Base-by-base conservation (phyloP, 306 rosid species). In the Morella rubra region DNA sequence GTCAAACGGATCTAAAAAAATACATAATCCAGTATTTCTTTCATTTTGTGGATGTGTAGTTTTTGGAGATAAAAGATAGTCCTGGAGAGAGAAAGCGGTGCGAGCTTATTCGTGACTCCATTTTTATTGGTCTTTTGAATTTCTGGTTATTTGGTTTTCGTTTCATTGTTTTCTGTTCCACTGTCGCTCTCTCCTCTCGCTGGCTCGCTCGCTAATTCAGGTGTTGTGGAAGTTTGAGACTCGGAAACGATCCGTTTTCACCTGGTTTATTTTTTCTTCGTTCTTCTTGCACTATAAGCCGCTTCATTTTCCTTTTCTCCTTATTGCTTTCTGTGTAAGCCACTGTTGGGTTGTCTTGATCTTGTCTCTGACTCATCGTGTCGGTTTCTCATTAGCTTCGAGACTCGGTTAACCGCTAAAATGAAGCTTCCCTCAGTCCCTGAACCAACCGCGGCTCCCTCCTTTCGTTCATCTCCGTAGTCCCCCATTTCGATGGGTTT, bases 101-200 rank as follows among this genome's bases (percentile, higher is more conserved):
- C 50, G 77, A 71, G 82, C 71, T 85, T 85, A 51, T 68, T 61
- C 24, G 18, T 69, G 62, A 79, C 70, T 68, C 76, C 46, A 61
- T 69, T 61, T 46, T 8, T 44, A 27, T 69, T 55, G 10, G 44
- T 10, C 8, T 40, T 74, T 72, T 47, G 8, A 52, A 50, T 71
- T 60, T 71, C 55, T 62, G 68, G 79, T 55, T 20, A 68, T 72
- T 82, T 75, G 71, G 84, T 66, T 73, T 79, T 53, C 12, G 72
- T 41, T 86, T 85, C 86, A 74, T 86, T 80, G 85, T 77, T 77
- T 75, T 80, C 77, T 41, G 85, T 72, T 82, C 77, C 86, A 83
- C 83, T 64, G 82, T 83, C 84, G 53, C 74, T 82, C 80, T 85
- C 89, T 73, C 77, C 37, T 65, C 41, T 77, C 37, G 19, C 53